These are phyloP conservation scores for Camelina laxa DNA, from an alignment of 345 rosid species.

Conservation along the genomic window DNA sequence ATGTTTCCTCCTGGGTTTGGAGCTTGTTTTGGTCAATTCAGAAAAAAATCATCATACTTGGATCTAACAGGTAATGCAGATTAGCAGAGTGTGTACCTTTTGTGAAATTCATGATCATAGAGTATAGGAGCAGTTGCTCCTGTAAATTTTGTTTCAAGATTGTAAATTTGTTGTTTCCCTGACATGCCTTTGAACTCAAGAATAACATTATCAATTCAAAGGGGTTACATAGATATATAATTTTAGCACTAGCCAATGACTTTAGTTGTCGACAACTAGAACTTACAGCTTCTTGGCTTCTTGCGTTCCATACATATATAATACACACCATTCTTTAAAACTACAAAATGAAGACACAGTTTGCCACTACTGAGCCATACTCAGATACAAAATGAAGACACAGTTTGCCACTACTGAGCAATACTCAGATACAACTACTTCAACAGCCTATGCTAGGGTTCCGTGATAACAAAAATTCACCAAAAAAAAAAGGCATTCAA, in stretches of 20 bases:
- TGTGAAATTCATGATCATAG: conserved; percentile 35
- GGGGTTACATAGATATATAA: background rate
- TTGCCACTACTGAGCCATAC: conserved; percentile 18
- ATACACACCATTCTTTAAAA: conserved; percentile 20
- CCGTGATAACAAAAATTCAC: conserved; percentile 23
- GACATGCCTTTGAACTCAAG: conserved; percentile 16
- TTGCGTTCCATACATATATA: conserved; percentile 9
- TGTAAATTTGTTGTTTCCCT: conserved; percentile 24
- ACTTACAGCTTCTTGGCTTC: conserved; percentile 29
- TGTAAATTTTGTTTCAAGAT: conserved; percentile 34
- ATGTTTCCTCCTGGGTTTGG: conserved; percentile 20
- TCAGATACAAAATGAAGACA: background rate
- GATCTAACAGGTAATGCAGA: conserved; percentile 34
- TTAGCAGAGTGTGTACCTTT: conserved; percentile 23
- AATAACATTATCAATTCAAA: background rate
- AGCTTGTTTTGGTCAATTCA: conserved; percentile 29
- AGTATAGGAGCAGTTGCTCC: conserved; percentile 19
- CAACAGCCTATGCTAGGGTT: conserved; percentile 17
- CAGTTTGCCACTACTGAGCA: conserved; percentile 13
- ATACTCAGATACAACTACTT: conserved; percentile 6
- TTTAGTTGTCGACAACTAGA: too few relatives aligned
- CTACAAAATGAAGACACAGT: conserved; percentile 4
- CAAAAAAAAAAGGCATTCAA: conserved; percentile 9
- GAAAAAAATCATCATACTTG: conserved; percentile 20
- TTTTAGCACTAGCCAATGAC: background rate